Base-by-base conservation (phyloP, 202 grass and related monocot species). In the Brachypodium distachyon region DNA sequence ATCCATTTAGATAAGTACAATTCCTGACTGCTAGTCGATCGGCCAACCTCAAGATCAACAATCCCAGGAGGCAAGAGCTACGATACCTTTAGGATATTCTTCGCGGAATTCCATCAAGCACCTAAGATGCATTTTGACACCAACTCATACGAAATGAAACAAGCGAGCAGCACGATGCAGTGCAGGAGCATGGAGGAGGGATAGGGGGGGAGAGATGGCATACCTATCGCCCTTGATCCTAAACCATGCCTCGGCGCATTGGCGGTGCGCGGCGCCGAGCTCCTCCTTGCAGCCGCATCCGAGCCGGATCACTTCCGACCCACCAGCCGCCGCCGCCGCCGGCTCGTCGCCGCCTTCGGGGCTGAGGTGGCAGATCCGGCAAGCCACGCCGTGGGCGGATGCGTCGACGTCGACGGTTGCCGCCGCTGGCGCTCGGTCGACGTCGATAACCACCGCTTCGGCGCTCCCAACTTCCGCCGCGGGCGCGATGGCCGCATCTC, bases 221-320 rank as follows among this genome's bases (percentile, higher is more conserved):
- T 83, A 96, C 92, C 86, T 96, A 13, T 89, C 70, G 40, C 89
- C 89, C 69, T 90, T 91, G 43, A 91, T 72, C 83, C 72, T 87
- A 64, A 96, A 96, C 92, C 92, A 96, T 38, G 86, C 77, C 77
- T 89, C 89, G 55, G 86, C 92, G 82, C 92, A 96, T 41, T 91
- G 89, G 14, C 78, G 80, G 78, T 92, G 92, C 72, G 83, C 81
- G 74, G 62, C 55, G 40, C 68, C 89, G 4, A 96, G 88, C 44
- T 91, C 89, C 44, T 82, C 86, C 77, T 96, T 96, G 84, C 89
- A 96, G 27, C 83, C 70, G 84, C 86, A 96, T 22, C 89, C 86
- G 6, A 92, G 73, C 16, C 81, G 63, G 54, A 92, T 87, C 73
- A 96, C 73, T 63, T 87, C 86, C 41, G 81, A 80, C 43, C 74